A percentile compares a stretch with the other conserved stretches of the same genome.
Evolutionary conservation across 31 red algal species (phyloP).

Genomic region (Bonnemaisonia californica): DNA sequence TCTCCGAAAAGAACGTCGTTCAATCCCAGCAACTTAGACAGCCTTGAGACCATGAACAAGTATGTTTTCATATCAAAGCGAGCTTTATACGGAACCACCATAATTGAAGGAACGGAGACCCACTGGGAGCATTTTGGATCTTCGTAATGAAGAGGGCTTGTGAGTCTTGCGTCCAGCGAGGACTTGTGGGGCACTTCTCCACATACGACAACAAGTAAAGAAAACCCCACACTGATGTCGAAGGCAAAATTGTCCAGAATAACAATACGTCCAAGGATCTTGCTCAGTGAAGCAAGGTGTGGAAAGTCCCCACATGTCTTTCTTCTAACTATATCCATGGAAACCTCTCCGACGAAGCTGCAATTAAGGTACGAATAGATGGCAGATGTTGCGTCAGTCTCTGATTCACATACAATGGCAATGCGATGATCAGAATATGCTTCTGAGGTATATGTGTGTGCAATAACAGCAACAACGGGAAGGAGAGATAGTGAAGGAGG

Average conservation of each 20-base stretch:
- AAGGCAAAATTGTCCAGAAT: slow-evolving; percentile 60
- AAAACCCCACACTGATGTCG: neutral
- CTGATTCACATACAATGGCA: slow-evolving; percentile 44
- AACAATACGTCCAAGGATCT: slow-evolving; percentile 28
- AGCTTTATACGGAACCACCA: slow-evolving; percentile 39
- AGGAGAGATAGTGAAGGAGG: slow-evolving; percentile 46
- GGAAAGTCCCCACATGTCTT: slow-evolving; percentile 16
- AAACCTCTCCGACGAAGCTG: slow-evolving; percentile 28
- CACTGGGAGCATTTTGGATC: neutral
- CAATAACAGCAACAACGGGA: slow-evolving; percentile 29
- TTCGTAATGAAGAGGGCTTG: neutral
- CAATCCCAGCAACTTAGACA: slow-evolving; percentile 24
- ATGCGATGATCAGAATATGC: slow-evolving; percentile 36
- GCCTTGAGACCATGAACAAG: neutral
- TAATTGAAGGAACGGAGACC: slow-evolving; percentile 18
- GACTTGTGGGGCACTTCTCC: neutral
- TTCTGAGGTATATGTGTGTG: slow-evolving; percentile 30
- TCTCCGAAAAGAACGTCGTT: slow-evolving; percentile 19
- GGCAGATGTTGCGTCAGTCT: slow-evolving; percentile 25
- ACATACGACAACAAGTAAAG: slow-evolving; percentile 30
- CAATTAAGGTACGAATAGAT: slow-evolving; percentile 43
- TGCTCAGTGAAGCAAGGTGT: slow-evolving; percentile 18
- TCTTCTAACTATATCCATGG: slow-evolving; percentile 33
- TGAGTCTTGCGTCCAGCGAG: neutral
- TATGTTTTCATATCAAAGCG: slow-evolving; percentile 5